Evolutionary conservation across 768 basidiomycete genomes (phyloP).

Genomic region (Tulasnella sp.): DNA sequence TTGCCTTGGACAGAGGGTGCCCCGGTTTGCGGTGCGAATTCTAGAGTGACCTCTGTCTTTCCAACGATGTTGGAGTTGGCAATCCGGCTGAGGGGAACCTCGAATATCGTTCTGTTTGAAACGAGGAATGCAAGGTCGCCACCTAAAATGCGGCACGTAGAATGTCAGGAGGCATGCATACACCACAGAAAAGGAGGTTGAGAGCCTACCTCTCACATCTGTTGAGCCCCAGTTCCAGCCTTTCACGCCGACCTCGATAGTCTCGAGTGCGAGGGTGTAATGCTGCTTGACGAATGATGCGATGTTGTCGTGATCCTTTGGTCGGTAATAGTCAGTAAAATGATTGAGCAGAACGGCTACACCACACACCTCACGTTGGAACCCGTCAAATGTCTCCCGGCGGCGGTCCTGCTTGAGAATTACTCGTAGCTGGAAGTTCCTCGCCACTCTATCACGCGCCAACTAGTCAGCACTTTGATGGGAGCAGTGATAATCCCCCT

Average conservation of each 20-base stretch:
- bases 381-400: slow-evolving; percentile 90
- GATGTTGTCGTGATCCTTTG: slow-evolving; percentile 89
- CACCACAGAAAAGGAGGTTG: background rate
- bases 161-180: background rate
- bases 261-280: slow-evolving; percentile 83
- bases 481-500: background rate
- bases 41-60: slow-evolving; percentile 98
- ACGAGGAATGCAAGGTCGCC: slow-evolving; percentile 91
- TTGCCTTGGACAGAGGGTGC: slow-evolving; percentile 49
- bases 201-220: slow-evolving; percentile 79
- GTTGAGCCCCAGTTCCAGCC: slow-evolving; percentile 99
- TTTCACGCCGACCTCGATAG: slow-evolving; percentile 82
- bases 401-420: slow-evolving; percentile 64
- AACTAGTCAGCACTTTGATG: background rate
- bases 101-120: slow-evolving; percentile 85
- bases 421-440: slow-evolving; percentile 87
- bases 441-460: slow-evolving; percentile 61
- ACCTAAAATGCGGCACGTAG: slow-evolving; percentile 52
- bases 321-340: slow-evolving; percentile 9
- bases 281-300: slow-evolving; percentile 79
- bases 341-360: slow-evolving; percentile 23
- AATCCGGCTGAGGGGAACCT: slow-evolving; percentile 81
- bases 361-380: slow-evolving; percentile 78
- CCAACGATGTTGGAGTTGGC: slow-evolving; percentile 98
- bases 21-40: slow-evolving; percentile 62